phyloP scores from a whole-genome alignment of 2,329 filamentous ascomycete species.

The Fusarium nygamai region DNA sequence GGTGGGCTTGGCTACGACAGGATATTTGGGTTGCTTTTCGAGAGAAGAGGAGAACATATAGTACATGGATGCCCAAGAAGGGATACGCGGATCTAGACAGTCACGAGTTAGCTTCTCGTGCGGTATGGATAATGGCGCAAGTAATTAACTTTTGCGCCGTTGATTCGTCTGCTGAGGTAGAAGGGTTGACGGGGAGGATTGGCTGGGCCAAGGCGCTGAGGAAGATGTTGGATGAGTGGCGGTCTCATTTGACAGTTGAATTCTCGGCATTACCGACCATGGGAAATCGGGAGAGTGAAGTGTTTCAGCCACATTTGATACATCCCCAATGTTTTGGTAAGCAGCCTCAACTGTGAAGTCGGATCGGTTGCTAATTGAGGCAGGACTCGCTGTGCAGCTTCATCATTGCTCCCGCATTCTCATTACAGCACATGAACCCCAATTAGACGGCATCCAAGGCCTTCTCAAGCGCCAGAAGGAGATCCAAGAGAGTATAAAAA shows the following conservation, averaged over 20 bases:
- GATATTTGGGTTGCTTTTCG: constrained; percentile 73
- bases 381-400: constrained; percentile 28
- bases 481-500: constrained; percentile 36
- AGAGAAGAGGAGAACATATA: constrained; percentile 64
- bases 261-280: constrained; percentile 53
- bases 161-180: neutral
- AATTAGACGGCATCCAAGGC: constrained; percentile 50
- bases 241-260: constrained; percentile 46
- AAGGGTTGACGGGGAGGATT: constrained; percentile 2
- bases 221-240: constrained; percentile 46
- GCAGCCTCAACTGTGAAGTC: accelerated
- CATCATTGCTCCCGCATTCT: constrained; percentile 44
- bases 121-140: constrained; percentile 65
- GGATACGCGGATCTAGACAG: constrained; percentile 58
- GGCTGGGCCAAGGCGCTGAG: constrained; percentile 23
- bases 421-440: constrained; percentile 45
- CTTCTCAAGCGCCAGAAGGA: constrained; percentile 49
- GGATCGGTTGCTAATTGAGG: neutral
- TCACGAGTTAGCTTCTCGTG: constrained; percentile 63
- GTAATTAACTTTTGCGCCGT: constrained; percentile 63
- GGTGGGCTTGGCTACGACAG: constrained; percentile 75
- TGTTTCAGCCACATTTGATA: constrained; percentile 60
- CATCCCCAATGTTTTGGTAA: constrained; percentile 55
- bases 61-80: constrained; percentile 66
- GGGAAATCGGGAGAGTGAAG: constrained; percentile 23